phyloP scores from a whole-genome alignment of 257 asterid species.

The Ajuga chamaepitys region DNA sequence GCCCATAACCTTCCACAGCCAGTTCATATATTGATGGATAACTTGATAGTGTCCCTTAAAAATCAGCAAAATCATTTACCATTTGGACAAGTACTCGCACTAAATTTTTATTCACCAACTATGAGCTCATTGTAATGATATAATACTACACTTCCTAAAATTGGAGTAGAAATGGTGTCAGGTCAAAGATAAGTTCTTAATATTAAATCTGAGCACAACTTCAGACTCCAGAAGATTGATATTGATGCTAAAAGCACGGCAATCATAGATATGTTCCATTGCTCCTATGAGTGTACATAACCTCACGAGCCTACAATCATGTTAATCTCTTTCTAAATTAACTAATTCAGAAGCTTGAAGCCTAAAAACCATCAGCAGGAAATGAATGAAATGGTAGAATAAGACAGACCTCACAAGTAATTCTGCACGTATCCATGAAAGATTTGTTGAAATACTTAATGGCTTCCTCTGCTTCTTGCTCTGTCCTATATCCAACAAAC shows the following conservation, averaged over 20 bases:
- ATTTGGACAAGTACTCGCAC: not conserved
- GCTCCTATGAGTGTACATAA: not conserved
- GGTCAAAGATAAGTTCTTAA: not conserved
- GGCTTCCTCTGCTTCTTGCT: conserved; percentile 66
- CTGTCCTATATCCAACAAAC: conserved; percentile 74
- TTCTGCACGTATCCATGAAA: conserved; percentile 61
- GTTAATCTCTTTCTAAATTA: not conserved
- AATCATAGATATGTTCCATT: not conserved
- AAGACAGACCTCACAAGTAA: conserved; percentile 68
- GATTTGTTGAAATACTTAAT: conserved; percentile 58
- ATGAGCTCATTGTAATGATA: not conserved
- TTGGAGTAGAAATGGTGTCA: not conserved
- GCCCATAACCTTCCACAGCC: not conserved
- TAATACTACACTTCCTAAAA: not conserved
- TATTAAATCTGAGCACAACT: not conserved
- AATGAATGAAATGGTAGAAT: not conserved
- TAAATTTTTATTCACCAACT: not conserved
- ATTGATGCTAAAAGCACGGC: not conserved
- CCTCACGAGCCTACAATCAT: not conserved
- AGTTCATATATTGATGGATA: not conserved
- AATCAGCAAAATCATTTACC: not conserved
- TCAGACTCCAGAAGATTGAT: not conserved
- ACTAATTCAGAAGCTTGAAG: not conserved
- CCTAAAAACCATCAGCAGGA: not conserved
- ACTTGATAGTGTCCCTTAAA: not conserved